Percentiles rank a stretch among this genome's conserved stretches.
Conservation (phyloP, 768 basidiomycete genomes). For the Psilocybe azurescens region DNA sequence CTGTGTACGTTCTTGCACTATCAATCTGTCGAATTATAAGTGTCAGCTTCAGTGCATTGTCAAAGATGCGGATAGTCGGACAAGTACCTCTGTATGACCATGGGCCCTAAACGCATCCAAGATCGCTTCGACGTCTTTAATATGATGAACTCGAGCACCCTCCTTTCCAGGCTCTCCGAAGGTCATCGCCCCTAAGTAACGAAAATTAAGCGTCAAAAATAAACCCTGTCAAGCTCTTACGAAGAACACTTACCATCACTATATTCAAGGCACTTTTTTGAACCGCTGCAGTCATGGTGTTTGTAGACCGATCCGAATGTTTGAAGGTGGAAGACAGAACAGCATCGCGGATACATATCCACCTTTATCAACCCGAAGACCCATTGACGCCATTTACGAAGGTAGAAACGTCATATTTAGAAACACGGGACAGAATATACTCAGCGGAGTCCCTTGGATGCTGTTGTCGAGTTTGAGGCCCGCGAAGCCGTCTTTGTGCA, state of each 20-base stretch:
- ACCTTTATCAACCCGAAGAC: slow-evolving; percentile 20
- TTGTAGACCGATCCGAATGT: neutral
- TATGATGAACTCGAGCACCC: slow-evolving; percentile 52
- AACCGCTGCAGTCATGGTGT: slow-evolving; percentile 24
- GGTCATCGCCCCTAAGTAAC: slow-evolving; percentile 52
- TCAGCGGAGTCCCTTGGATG: no score
- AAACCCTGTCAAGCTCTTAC: no score
- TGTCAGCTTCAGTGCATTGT: slow-evolving; percentile 24
- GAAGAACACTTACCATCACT: slow-evolving; percentile 45
- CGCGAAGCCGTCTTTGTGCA: no score
- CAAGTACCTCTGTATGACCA: slow-evolving; percentile 54
- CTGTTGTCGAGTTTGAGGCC: no score
- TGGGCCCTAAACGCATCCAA: slow-evolving; percentile 58
- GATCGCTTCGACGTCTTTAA: slow-evolving; percentile 54
- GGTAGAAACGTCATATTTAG: neutral
- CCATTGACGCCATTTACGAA: slow-evolving; percentile 17
- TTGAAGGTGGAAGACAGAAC: neutral
- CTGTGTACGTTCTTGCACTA: slow-evolving; percentile 55
- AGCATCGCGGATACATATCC: neutral
- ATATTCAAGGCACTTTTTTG: slow-evolving; percentile 53
- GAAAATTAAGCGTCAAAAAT: neutral
- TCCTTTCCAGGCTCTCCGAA: slow-evolving; percentile 54
- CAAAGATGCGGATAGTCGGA: slow-evolving; percentile 21
- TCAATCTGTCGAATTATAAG: slow-evolving; percentile 43
- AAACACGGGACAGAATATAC: neutral